Evolutionary conservation across 2,329 filamentous ascomycete genomes (phyloP), one percentile per base, ranked within the genome.

Genomic region (Monascus ruber): DNA sequence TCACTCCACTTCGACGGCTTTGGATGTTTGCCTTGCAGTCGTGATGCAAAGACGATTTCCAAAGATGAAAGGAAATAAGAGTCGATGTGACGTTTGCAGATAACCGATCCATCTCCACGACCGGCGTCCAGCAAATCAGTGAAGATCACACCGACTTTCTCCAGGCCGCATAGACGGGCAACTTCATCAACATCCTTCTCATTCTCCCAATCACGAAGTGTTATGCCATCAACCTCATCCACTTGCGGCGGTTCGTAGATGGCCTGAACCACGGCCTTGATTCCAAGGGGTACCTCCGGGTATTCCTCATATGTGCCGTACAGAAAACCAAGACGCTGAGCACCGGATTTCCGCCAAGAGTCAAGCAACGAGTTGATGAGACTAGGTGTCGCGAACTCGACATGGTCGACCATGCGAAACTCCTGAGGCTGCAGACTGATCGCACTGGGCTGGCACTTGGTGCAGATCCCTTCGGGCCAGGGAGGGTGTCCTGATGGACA

Each of bases 341-440:
- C 67, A 4, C 87, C 89, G 2, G 85, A 87, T 48, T 77, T 81
- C 50, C 93, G 76, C 89, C 91, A 98, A 42, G 89, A 85, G 54
- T 95, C 80, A 47, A 98, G 78, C 41, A 96, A 79, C n/a, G 76
- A 78, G 58, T 98, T 85, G 52, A 96, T 85, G 28, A 96, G 76
- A 39, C 79, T 73, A 3, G 86, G 80, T 1, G 84, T 81, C 1
- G 89, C 81, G 58, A 98, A 96, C 62, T 98, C 93, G 46, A 98
- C 91, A 60, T 98, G 91, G 54, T 98, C 91, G 3, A 98, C 88
- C 85, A 91, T 95, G 37, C 91, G 85, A 61, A 89, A 98, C 17
- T 82, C 74, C 62, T 98, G 91, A 4, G 87, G 86, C 57, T 96
- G 88, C 38, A 98, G 69, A 7, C 86, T 94, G 56, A 98, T 98